A percentile compares a stretch with the other conserved stretches of the same genome.
phyloP scores from a whole-genome alignment of 345 rosid genomes.

The Dipteronia sinensis region DNA sequence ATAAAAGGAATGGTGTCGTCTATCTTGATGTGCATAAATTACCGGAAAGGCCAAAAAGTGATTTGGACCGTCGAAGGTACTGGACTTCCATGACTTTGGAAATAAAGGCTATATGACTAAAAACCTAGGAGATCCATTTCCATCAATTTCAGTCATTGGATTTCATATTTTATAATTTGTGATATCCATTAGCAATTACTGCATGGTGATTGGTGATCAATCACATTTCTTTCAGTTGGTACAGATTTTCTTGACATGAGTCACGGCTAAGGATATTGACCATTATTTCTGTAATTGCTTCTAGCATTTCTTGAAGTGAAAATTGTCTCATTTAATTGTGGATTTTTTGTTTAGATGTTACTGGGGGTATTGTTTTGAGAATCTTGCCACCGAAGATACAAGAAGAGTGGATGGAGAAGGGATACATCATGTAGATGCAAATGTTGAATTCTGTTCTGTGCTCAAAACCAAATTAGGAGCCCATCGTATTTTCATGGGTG shows the following conservation, averaged over 20 bases:
- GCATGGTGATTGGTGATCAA: slow-evolving; percentile 13
- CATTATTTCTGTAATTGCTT: slow-evolving; percentile 2
- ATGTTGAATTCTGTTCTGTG: slow-evolving; percentile 82
- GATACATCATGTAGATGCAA: slow-evolving; percentile 84
- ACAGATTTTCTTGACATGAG: background rate
- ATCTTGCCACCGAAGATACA: slow-evolving; percentile 92
- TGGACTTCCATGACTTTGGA: slow-evolving; percentile 1
- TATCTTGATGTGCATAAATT: slow-evolving; percentile 95
- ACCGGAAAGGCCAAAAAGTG: slow-evolving; percentile 82
- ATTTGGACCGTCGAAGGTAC: slow-evolving; percentile 88
- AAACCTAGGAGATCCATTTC: background rate
- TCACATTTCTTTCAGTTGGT: background rate
- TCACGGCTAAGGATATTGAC: background rate
- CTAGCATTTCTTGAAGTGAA: slow-evolving; percentile 8
- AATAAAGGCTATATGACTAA: background rate
- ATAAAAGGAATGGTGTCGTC: slow-evolving; percentile 90
- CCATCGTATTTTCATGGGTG: slow-evolving; percentile 94
- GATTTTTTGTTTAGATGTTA: slow-evolving; percentile 62
- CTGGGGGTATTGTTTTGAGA: slow-evolving; percentile 98
- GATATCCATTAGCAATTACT: background rate
- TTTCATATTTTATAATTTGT: background rate
- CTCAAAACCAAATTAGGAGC: slow-evolving; percentile 96
- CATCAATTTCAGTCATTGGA: background rate
- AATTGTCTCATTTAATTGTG: slow-evolving; percentile 1
- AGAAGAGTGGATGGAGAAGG: slow-evolving; percentile 77